These are phyloP conservation scores for Mucor plumbeus DNA, from an alignment of 371 early-diverging fungal genomes.

Conservation along the genomic window DNA sequence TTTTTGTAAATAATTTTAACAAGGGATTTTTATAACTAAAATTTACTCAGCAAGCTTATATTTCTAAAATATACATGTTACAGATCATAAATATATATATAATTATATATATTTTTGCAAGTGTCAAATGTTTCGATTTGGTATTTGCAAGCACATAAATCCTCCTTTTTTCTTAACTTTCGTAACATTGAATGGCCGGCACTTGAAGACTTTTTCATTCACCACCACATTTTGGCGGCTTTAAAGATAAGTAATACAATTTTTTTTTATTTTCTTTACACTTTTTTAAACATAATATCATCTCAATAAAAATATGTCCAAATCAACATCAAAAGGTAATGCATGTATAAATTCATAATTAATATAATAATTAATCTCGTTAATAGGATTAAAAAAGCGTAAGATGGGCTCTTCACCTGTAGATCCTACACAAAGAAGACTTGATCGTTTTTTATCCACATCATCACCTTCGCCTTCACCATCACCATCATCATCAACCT, in stretches of 20 bases:
- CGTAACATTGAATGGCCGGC: not conserved
- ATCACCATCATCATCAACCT: not conserved
- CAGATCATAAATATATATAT: not conserved
- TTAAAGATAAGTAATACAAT: not conserved
- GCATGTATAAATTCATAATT: not conserved
- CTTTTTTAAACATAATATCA: not conserved
- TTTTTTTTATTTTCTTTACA: not conserved
- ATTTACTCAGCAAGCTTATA: too few relatives aligned
- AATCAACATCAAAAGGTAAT: constrained; percentile 9
- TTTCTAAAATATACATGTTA: too few relatives aligned
- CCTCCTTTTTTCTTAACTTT: not conserved
- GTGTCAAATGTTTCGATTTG: not conserved
- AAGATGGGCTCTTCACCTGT: not conserved
- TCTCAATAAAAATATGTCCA: constrained; percentile 1
- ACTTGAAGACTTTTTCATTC: too few relatives aligned
- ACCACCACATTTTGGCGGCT: not conserved
- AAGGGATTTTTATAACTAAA: too few relatives aligned
- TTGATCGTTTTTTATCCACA: constrained; percentile 19
- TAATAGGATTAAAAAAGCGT: constrained; percentile 8
- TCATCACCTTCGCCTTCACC: not conserved
- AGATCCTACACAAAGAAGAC: constrained; percentile 16
- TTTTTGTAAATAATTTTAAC: not conserved
- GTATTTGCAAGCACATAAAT: not conserved
- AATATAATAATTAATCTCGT: not conserved
- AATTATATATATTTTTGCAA: not conserved